Evolutionary conservation across 495 filamentous ascomycete species (phyloP), one percentile per base, ranked within the genome.

Genomic region (Aspergillus incahuasiensis): DNA sequence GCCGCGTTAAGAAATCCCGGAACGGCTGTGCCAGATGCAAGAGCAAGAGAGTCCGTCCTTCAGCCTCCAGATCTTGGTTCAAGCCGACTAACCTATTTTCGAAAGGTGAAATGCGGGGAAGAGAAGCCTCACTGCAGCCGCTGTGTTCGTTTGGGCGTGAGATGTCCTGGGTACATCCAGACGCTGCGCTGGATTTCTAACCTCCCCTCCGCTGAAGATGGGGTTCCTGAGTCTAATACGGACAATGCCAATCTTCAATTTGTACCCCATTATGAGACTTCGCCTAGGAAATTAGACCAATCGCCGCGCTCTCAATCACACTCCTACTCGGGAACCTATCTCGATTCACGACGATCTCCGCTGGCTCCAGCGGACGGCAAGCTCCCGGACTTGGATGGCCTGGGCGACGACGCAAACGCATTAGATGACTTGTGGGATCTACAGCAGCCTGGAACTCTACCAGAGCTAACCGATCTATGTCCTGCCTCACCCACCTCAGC

Each of bases 71-170:
- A 19, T 13, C 7, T 47, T 24, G 42, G 24, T 21, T 3, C 32
- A 16, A 35, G 6, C n/a, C n/a, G n/a, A 38, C 48, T 40, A 51
- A 51, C 18, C 22, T 25, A 15, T 51, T 43, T 21, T 40, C 21
- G 49, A 48, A 42, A 82, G 80, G 68, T 83, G 53, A 83, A 83
- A 69, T 83, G 80, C 59, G 80, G 79, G 65, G 80, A 83, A 61
- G 72, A 71, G 25, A 73, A 77, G 38, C 80, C 80, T 32, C 66
- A 70, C 46, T 83, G 80, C 59, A 63, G 57, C 52, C 77, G 79
- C 51, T 83, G 80, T 57, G 72, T 62, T n/a, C 74, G 74, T 32
- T 63, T 79, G 45, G 72, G 75, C 0, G 67, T 81, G 18, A 57
- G 58, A 22, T 83, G 80, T 47, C 80, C 80, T 16, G 80, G 80